Percentiles rank a stretch among this genome's conserved stretches.
These are phyloP conservation scores for Vicia faba DNA, from an alignment of 306 rosid species.

Conservation along the genomic window DNA sequence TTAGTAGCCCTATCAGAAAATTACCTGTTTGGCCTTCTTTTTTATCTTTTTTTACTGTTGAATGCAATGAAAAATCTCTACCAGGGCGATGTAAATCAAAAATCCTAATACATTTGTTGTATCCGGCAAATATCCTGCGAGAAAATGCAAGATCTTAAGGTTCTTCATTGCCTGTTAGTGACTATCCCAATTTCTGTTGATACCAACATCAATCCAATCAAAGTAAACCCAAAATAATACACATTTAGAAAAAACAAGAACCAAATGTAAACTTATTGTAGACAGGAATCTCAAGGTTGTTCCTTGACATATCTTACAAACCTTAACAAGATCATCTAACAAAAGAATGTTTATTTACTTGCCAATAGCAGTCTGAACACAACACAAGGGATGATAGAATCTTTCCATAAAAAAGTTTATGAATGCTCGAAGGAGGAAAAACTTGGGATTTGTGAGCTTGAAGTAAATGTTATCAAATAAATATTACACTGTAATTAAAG, in stretches of 20 bases:
- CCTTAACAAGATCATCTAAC: constrained; percentile 8
- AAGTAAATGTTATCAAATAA: constrained; percentile 13
- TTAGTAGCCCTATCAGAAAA: constrained; percentile 29
- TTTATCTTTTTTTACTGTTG: constrained; percentile 75
- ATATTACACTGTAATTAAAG: background rate
- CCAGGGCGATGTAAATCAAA: constrained; percentile 99
- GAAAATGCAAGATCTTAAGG: constrained; percentile 29
- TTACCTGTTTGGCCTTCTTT: constrained; percentile 92
- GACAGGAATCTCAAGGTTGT: constrained; percentile 13
- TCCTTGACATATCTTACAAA: constrained; percentile 8
- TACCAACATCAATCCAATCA: constrained; percentile 4
- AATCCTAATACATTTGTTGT: constrained; percentile 84
- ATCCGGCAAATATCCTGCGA: constrained; percentile 90
- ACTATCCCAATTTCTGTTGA: constrained; percentile 2
- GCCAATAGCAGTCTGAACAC: constrained; percentile 17
- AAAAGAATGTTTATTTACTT: constrained; percentile 13
- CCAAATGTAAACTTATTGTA: constrained; percentile 28
- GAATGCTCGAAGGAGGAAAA: constrained; percentile 4
- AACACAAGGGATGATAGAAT: constrained; percentile 15
- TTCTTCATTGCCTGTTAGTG: constrained; percentile 20
- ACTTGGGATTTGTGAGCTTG: background rate
- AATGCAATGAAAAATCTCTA: constrained; percentile 71
- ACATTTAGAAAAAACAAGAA: constrained; percentile 27
- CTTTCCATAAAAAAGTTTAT: background rate
- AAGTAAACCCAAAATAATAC: constrained; percentile 8